Percentiles rank a stretch among this genome's conserved stretches.
Conservation (phyloP, 306 rosid species). For the Vigna nakashimae region DNA sequence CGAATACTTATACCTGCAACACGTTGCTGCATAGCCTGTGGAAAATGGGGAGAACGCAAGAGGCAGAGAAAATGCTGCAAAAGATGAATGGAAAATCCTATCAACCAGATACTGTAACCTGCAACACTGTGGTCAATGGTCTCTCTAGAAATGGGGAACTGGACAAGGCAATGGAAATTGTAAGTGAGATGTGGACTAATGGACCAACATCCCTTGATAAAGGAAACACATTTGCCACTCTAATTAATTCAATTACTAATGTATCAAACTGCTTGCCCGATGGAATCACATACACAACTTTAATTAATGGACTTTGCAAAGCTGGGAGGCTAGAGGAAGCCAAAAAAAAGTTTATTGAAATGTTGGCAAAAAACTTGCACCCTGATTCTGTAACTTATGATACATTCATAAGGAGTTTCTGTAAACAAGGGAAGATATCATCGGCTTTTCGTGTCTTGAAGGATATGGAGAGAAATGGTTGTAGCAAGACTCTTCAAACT, state of each 20-base stretch:
- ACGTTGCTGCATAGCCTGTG: conserved; percentile 86
- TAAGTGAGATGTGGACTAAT: conserved; percentile 83
- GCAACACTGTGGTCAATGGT: conserved; percentile 86
- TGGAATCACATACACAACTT: conserved; percentile 76
- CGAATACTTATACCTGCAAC: conserved; percentile 87
- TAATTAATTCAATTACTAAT: conserved; percentile 58
- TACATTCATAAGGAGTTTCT: conserved; percentile 67
- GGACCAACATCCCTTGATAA: conserved; percentile 72
- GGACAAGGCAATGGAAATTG: conserved; percentile 85
- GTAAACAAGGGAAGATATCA: conserved; percentile 85
- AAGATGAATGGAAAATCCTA: conserved; percentile 80
- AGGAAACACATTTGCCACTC: conserved; percentile 65
- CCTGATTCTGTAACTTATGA: conserved; percentile 83
- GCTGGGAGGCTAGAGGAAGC: conserved; percentile 91
- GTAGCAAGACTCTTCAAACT: conserved; percentile 85
- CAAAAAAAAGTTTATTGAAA: conserved; percentile 81
- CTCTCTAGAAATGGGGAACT: conserved; percentile 79
- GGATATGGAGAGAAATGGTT: conserved; percentile 95
- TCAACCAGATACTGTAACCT: conserved; percentile 76
- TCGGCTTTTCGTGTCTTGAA: conserved; percentile 91
- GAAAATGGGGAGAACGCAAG: conserved; percentile 80
- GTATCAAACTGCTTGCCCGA: conserved; percentile 74
- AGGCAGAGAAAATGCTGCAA: conserved; percentile 81
- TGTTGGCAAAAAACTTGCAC: conserved; percentile 71
- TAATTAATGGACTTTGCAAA: conserved; percentile 79